Base-by-base conservation (phyloP, 2,329 filamentous ascomycete genomes). In the Stemphylium vesicarium region DNA sequence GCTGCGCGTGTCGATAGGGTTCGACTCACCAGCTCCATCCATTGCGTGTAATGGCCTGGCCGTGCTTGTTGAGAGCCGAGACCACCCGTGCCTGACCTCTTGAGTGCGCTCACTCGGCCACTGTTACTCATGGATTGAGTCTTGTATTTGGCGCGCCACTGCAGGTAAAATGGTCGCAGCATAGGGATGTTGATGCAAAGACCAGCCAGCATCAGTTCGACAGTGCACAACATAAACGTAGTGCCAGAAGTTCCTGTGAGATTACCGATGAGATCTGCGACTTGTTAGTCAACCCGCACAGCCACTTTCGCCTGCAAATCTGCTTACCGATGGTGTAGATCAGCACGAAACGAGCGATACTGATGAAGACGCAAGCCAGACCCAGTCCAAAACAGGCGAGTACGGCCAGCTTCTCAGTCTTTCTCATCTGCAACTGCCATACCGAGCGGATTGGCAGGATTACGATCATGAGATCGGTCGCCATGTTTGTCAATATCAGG, bases 181-280 rank as follows among this genome's bases (percentile, higher is more conserved):
- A 65, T 63, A 13, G 63, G 63, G 15, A 66, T 66, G 47, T 66
- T 66, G 50, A 65, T 63, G 42, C 62, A 66, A 4, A 66, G 54
- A 29, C 62, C 60, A 9, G 63, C 62, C 15, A 66, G 37, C 63
- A 66, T 65, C 38, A 66, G 56, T 45, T 66, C 63, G 29, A 66
- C 47, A 9, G 56, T 62, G 40, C 60, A 63, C 26, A 66, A 55
- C 63, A 66, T 66, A 48, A 66, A 66, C 1, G 63, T 66, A 2
- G 58, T 66, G 11, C 62, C 57, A 2, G 62, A 63, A 11, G 63
- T 66, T 37, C 63, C 63, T 1, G 63, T 66, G 7, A 66, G 50
- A 36, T 66, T 66, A 4, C 58, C 60, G 11, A 65, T 47, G 12
- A 66, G 60, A 29, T 66, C 62, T 56, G 40, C 24, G 7, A 42